phyloP scores from a whole-genome alignment of 2,329 filamentous ascomycete genomes.

The Pestalotiopsis sp. region DNA sequence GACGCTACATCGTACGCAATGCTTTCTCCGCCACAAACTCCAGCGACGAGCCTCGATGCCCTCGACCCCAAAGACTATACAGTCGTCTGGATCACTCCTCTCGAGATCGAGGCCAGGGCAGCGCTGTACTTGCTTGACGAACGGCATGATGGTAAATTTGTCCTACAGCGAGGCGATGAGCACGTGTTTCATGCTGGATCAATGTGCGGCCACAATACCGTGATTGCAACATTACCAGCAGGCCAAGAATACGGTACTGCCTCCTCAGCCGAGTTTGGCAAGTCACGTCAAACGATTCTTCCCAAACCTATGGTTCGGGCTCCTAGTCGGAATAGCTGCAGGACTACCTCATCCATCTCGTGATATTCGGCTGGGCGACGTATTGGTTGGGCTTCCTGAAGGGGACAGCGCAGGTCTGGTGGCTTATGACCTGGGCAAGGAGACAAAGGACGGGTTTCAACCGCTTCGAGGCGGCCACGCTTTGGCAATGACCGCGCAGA shows the following conservation, averaged over 20 bases:
- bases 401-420: slow-evolving; percentile 29
- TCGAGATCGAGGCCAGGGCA: slow-evolving; percentile 38
- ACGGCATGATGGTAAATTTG: slow-evolving; percentile 33
- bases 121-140: slow-evolving; percentile 35
- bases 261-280: slow-evolving; percentile 35
- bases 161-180: slow-evolving; percentile 32
- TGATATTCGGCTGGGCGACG: slow-evolving; percentile 41
- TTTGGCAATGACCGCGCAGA: slow-evolving; percentile 28
- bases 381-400: slow-evolving; percentile 32
- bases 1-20: too few relatives aligned
- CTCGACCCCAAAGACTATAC: slow-evolving; percentile 28
- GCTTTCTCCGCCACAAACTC: neutral
- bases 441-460: slow-evolving; percentile 29
- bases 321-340: slow-evolving; percentile 39
- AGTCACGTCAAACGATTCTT: slow-evolving; percentile 37
- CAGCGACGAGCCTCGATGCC: neutral
- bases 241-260: slow-evolving; percentile 37
- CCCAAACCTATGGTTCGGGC: slow-evolving; percentile 37
- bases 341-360: slow-evolving; percentile 34
- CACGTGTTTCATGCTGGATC: slow-evolving; percentile 39
- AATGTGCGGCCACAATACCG: slow-evolving; percentile 37
- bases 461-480: slow-evolving; percentile 26
- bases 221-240: slow-evolving; percentile 35
- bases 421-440: slow-evolving; percentile 37
- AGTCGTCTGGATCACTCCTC: slow-evolving; percentile 39